Evolutionary conservation across 306 rosid genomes (phyloP).

Genomic region (Medicago ruthenica): DNA sequence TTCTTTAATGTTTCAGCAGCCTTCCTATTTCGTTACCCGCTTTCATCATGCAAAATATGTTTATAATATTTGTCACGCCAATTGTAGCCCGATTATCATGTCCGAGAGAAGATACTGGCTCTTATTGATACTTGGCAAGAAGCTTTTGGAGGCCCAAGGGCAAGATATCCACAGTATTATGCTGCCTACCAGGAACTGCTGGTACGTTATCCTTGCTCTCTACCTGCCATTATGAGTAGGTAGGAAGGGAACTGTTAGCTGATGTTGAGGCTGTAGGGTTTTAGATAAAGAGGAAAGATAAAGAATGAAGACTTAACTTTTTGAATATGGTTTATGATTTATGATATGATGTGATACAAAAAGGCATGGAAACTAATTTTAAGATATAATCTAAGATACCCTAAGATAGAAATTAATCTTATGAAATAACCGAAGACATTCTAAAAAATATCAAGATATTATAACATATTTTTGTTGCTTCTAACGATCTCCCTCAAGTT

Average conservation of each 20-base stretch:
- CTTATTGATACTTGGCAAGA: constrained; percentile 99
- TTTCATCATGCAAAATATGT: constrained; percentile 38
- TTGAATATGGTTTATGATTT: not conserved
- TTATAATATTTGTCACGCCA: constrained; percentile 50
- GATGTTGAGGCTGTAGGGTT: constrained; percentile 7
- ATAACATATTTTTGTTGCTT: not conserved
- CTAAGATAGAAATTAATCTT: not conserved
- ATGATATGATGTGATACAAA: constrained; percentile 1
- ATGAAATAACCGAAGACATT: not conserved
- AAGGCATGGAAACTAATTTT: not conserved
- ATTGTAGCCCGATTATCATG: constrained; percentile 83
- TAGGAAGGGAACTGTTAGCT: not conserved
- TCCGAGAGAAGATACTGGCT: constrained; percentile 88
- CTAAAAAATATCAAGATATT: not conserved
- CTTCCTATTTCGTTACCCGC: constrained; percentile 38
- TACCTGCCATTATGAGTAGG: constrained; percentile 7
- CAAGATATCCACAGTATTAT: constrained; percentile 94
- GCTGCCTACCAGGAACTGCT: constrained; percentile 92
- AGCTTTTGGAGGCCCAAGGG: constrained; percentile 96
- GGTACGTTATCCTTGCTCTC: constrained; percentile 58
- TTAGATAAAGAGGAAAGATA: constrained; percentile 16
- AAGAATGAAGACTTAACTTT: not conserved
- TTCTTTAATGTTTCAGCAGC: constrained; percentile 39
- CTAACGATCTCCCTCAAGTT: not conserved
- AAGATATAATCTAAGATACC: not conserved